Evolutionary conservation across 2,329 filamentous ascomycete species (phyloP).

Genomic region (Claviceps sp.): DNA sequence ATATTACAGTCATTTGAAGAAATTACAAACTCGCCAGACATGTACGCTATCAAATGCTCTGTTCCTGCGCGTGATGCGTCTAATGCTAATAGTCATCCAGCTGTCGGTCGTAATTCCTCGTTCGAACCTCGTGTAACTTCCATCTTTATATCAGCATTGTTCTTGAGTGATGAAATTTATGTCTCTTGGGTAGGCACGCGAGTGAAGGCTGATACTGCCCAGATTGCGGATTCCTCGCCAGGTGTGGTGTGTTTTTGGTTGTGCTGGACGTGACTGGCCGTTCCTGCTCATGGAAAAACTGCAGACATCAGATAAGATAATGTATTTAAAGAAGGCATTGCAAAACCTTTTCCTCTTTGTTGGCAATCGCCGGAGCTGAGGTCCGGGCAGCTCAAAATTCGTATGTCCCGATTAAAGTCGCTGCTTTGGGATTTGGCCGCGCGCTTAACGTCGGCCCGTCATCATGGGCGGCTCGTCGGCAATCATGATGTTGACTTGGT

Average conservation of each 20-base stretch:
- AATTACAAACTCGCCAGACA: slow-evolving; percentile 50
- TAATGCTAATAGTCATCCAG: not conserved
- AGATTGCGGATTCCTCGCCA: not conserved
- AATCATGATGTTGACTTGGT: not conserved
- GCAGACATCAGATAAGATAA: not conserved
- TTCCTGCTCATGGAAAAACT: not conserved
- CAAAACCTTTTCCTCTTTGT: not conserved
- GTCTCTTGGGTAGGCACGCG: not conserved
- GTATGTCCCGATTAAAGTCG: no score
- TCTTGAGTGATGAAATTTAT: not conserved
- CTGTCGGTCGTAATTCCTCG: not conserved
- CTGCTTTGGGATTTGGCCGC: no score
- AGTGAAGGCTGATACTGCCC: not conserved
- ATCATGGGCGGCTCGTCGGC: not conserved
- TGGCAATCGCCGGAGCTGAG: not conserved
- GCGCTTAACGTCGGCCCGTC: no score
- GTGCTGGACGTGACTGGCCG: not conserved
- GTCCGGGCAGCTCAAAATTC: not conserved
- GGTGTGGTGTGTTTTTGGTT: no score
- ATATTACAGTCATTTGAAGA: slow-evolving; percentile 72
- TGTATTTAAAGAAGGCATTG: not conserved
- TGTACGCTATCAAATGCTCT: slow-evolving; percentile 21
- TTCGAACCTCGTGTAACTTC: not conserved
- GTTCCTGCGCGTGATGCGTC: not conserved
- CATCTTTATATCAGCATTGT: not conserved